Evolutionary conservation across 306 rosid genomes (phyloP), one percentile per base, ranked within the genome.

Genomic region (Trifolium subterraneum): DNA sequence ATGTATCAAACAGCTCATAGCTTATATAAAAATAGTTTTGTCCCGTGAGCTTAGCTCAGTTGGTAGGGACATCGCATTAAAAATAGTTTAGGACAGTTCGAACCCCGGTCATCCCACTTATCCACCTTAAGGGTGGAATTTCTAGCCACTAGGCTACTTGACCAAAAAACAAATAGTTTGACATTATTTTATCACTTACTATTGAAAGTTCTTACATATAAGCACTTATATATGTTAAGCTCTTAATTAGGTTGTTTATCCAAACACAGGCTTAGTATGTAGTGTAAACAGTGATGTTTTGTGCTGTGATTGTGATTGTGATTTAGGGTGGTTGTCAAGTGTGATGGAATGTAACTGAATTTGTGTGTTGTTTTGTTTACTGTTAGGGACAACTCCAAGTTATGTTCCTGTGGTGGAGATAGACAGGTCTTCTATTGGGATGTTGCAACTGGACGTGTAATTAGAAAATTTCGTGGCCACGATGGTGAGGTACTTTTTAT

Each of bases 341-440:
- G 60, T 44, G 20, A 45, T 41, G 51, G 19, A 42, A 52, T 74
- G 41, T 13, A 23, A 77, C 52, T 77, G 44, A 16, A 55, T 14
- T 23, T 16, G 10, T n/a, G 22, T 10, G 18, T 16, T 50, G 22
- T 70, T 72, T 4, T 16, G 15, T 56, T 13, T 64, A 19, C 74
- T 80, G 4, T 48, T 42, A 87, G 97, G 86, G 96, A 94, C 84
- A 94, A 91, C 70, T 88, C 97, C 10, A 94, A 91, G 76, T 66
- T 94, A 71, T 79, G 90, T 77, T 94, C 97, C 0, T 90, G 96
- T 23, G 97, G 97, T 33, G 98, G 98, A 67, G 96, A 93, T 78
- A 80, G 97, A 33, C 93, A 93, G 72, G 63, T 94, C 14, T 91
- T 87, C 63, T 94, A 88, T 44, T 94, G 95, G 98, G 97, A 94